Percentiles rank a stretch among this genome's conserved stretches.
phyloP scores from a whole-genome alignment of 2,329 filamentous ascomycete genomes.

The Rutstroemia sydowiana region DNA sequence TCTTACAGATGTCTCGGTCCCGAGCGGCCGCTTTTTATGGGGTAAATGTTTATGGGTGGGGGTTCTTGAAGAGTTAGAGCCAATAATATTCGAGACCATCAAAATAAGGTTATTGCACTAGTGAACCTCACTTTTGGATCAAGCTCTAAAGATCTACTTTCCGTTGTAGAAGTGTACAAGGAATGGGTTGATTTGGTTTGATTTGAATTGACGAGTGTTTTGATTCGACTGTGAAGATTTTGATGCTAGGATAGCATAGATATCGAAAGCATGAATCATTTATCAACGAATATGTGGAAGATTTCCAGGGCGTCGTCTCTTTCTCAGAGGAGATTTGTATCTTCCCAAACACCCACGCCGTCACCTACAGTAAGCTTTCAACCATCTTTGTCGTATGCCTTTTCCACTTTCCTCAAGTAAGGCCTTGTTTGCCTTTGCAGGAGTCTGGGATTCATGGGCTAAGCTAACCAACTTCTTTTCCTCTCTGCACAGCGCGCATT shows the following conservation, averaged over 20 bases:
- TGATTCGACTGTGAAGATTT: background rate
- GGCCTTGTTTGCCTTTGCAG: too few relatives aligned
- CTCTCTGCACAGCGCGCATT: slow-evolving; percentile 47
- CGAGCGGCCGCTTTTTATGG: background rate
- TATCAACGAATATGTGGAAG: background rate
- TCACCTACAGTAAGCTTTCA: slow-evolving; percentile 5
- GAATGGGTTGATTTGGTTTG: too few relatives aligned
- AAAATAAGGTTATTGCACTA: too few relatives aligned
- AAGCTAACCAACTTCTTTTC: background rate
- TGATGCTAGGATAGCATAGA: background rate
- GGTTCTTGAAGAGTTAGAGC: background rate
- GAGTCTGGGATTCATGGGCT: too few relatives aligned
- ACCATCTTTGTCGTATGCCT: background rate
- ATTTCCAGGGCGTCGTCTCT: background rate
- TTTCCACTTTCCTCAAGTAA: background rate
- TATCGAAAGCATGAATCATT: background rate
- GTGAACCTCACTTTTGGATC: too few relatives aligned
- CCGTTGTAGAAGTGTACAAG: too few relatives aligned
- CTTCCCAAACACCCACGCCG: background rate
- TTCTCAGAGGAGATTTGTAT: slow-evolving; percentile 1
- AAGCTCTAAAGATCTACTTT: too few relatives aligned
- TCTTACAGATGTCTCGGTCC: background rate
- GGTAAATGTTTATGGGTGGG: background rate
- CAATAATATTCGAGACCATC: background rate
- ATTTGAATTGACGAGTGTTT: background rate